Conservation (phyloP, 192 early-diverging fungal species). For the Rhizoclosmatium sp. region DNA sequence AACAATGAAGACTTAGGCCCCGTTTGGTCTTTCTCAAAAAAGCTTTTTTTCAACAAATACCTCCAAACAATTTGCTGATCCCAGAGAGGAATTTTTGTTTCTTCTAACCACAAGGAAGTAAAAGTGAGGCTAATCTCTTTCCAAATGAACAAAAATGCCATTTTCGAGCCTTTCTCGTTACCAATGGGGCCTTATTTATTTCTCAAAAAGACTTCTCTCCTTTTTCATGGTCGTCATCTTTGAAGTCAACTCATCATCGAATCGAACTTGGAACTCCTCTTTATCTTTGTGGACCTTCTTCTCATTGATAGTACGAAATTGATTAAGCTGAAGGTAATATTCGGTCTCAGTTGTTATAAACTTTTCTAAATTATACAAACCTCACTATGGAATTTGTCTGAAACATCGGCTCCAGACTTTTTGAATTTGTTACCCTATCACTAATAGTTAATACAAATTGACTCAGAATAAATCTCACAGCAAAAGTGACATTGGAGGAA, state of each 20-base stretch:
- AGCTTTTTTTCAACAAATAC: no score
- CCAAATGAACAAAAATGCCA: no score
- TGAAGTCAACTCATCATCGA: slow-evolving; percentile 15
- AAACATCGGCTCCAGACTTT: slow-evolving; percentile 17
- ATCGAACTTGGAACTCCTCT: slow-evolving; percentile 38
- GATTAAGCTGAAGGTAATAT: slow-evolving; percentile 24
- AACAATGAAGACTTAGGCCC: not conserved
- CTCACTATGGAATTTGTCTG: slow-evolving; percentile 30
- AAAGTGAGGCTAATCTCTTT: no score
- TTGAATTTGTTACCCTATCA: slow-evolving; percentile 38
- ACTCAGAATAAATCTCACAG: not conserved
- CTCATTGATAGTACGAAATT: slow-evolving; percentile 29
- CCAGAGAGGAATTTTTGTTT: not conserved
- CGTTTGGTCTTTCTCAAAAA: no score
- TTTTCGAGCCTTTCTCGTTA: no score
- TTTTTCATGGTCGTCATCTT: slow-evolving; percentile 22
- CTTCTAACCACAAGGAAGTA: no score
- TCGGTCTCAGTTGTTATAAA: not conserved
- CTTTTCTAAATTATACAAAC: not conserved
- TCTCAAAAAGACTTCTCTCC: slow-evolving; percentile 18
- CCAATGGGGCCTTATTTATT: no score
- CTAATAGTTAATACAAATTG: slow-evolving; percentile 5
- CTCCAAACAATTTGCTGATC: no score
- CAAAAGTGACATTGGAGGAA: slow-evolving; percentile 36
- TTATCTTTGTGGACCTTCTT: slow-evolving; percentile 33